phyloP scores from a whole-genome alignment of 805 yeast species.

The Candida ficus region DNA sequence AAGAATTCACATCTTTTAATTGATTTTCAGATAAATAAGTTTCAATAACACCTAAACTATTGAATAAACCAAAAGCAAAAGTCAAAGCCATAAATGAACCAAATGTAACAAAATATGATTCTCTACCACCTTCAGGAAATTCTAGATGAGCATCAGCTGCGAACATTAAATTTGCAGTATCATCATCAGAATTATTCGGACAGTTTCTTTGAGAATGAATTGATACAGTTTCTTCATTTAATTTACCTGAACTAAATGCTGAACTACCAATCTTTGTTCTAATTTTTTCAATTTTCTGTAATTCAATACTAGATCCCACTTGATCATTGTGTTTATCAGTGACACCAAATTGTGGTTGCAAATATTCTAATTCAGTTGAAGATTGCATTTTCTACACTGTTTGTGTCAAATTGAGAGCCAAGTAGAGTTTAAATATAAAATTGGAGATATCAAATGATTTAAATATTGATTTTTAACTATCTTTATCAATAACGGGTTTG shows the following conservation, averaged over 20 bases:
- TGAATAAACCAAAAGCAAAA: slow-evolving; percentile 50
- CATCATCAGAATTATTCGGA: no score
- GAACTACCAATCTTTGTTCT: background rate
- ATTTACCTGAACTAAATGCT: background rate
- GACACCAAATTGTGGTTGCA: no score
- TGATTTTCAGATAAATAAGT: slow-evolving; percentile 54
- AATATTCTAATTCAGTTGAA: no score
- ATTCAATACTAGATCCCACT: background rate
- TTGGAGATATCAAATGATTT: no score
- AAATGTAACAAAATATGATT: slow-evolving; percentile 50
- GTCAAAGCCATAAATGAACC: slow-evolving; percentile 56
- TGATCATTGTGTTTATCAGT: no score
- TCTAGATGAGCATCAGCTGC: slow-evolving; percentile 9
- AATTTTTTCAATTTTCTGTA: background rate
- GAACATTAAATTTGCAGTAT: background rate
- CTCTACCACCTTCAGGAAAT: slow-evolving; percentile 56
- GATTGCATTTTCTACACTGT: no score
- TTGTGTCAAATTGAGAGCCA: no score
- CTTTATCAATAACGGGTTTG: no score
- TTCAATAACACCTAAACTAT: slow-evolving; percentile 59
- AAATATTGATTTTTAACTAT: no score
- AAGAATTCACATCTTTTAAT: slow-evolving; percentile 37
- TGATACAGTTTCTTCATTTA: background rate
- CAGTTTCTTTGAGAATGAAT: no score
- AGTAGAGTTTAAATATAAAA: no score